A percentile compares a stretch with the other conserved stretches of the same genome.
phyloP scores from a whole-genome alignment of 306 rosid species.

The Vigna radiata region DNA sequence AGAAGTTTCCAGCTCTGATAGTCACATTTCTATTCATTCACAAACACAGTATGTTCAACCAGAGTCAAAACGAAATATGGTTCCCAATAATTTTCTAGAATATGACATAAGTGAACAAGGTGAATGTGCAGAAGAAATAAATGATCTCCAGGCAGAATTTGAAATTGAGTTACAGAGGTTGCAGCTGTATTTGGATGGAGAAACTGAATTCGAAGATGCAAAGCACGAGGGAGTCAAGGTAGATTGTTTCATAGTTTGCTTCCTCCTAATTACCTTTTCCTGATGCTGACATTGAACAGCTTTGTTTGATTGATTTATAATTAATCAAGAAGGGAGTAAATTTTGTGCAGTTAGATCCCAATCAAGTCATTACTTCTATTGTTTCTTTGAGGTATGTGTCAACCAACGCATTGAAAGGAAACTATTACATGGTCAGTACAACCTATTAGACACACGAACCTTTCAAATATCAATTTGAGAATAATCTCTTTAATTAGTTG shows the following conservation, averaged over 20 bases:
- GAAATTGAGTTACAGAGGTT: constrained; percentile 76
- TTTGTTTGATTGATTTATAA: neutral
- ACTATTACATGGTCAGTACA: constrained; percentile 15
- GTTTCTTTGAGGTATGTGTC: constrained; percentile 2
- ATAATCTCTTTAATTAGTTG: constrained; percentile 32
- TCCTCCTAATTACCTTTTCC: constrained; percentile 7
- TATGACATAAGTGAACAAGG: constrained; percentile 43
- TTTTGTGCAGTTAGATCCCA: neutral
- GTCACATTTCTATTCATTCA: constrained; percentile 53
- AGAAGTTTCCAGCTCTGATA: constrained; percentile 57
- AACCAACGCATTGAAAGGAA: neutral
- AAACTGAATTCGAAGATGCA: constrained; percentile 46
- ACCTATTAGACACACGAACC: constrained; percentile 24
- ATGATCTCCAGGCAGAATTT: constrained; percentile 77
- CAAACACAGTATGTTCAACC: constrained; percentile 42
- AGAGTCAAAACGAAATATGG: constrained; percentile 42
- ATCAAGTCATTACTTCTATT: neutral
- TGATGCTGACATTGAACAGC: neutral
- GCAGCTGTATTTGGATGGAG: constrained; percentile 75
- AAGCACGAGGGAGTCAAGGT: constrained; percentile 59
- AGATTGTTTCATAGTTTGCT: constrained; percentile 28
- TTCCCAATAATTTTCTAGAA: constrained; percentile 42
- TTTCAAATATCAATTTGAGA: constrained; percentile 20
- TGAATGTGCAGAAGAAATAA: constrained; percentile 60
- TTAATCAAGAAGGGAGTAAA: neutral